Evolutionary conservation across 176 grass and related monocot species (phyloP).

Genomic region (Saccharum officinarum): DNA sequence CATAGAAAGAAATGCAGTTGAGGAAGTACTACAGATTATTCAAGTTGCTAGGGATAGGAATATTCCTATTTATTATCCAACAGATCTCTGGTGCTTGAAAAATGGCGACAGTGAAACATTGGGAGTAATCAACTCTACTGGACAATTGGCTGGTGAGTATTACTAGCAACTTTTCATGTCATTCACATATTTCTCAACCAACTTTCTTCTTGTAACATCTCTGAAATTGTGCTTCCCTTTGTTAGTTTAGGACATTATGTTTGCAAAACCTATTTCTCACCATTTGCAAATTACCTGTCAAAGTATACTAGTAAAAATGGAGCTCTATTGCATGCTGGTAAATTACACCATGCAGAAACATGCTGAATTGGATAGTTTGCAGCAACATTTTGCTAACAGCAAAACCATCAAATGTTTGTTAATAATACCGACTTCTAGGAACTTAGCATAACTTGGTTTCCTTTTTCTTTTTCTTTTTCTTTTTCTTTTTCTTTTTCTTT

Average conservation of each 20-base stretch:
- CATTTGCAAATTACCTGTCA: slow-evolving; percentile 15
- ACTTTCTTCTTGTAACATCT: not conserved
- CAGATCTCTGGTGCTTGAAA: slow-evolving; percentile 63
- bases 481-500: not conserved
- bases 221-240: slow-evolving; percentile 21
- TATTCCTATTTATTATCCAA: slow-evolving; percentile 80
- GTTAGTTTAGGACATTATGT: slow-evolving; percentile 16
- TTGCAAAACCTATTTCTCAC: not conserved
- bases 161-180: not conserved
- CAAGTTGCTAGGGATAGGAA: slow-evolving; percentile 54
- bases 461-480: not conserved
- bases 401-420: not conserved
- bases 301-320: not conserved
- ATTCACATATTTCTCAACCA: slow-evolving; percentile 1
- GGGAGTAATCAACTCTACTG: slow-evolving; percentile 47
- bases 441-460: not conserved
- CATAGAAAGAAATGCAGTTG: slow-evolving; percentile 57
- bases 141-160: slow-evolving; percentile 58
- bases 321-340: not conserved
- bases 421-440: not conserved
- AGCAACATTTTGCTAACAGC: not conserved
- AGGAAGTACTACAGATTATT: slow-evolving; percentile 64
- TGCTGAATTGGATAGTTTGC: not conserved
- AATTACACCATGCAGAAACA: not conserved
- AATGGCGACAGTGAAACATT: slow-evolving; percentile 35